A percentile compares a stretch with the other conserved stretches of the same genome.
Conservation (phyloP, 805 yeast genomes). For the Wickerhamomyces tratensis region DNA sequence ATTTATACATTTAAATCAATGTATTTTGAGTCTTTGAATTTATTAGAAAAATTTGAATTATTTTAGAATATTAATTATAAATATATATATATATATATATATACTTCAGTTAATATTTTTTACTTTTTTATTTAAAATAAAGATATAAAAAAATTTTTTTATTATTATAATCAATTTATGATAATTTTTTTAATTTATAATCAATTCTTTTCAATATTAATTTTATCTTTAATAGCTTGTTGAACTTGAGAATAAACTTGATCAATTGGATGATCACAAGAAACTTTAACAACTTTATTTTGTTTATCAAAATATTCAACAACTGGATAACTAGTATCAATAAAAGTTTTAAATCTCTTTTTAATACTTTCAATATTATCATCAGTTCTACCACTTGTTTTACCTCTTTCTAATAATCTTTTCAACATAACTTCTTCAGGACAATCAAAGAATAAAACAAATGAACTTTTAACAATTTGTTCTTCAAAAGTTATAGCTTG, state of each 20-base stretch:
- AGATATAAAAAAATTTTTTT: too few relatives aligned
- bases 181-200: neutral
- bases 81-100: too few relatives aligned
- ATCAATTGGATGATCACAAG: constrained; percentile 76
- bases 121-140: too few relatives aligned
- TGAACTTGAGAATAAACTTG: constrained; percentile 64
- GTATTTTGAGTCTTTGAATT: too few relatives aligned
- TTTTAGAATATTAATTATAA: too few relatives aligned
- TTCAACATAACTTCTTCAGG: constrained; percentile 76
- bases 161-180: too few relatives aligned
- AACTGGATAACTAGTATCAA: constrained; percentile 90
- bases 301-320: constrained; percentile 71
- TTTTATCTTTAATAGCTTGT: constrained; percentile 44
- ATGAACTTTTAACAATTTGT: constrained; percentile 56
- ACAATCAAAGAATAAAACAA: constrained; percentile 72
- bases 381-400: constrained; percentile 90
- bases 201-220: constrained; percentile 2
- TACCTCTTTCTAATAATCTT: constrained; percentile 82
- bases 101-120: too few relatives aligned
- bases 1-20: too few relatives aligned
- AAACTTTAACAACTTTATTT: constrained; percentile 65
- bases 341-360: constrained; percentile 80
- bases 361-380: constrained; percentile 87
- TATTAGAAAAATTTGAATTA: too few relatives aligned
- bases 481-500: constrained; percentile 93